phyloP scores from a whole-genome alignment of 345 rosid genomes.

The Lumnitzera littorea region DNA sequence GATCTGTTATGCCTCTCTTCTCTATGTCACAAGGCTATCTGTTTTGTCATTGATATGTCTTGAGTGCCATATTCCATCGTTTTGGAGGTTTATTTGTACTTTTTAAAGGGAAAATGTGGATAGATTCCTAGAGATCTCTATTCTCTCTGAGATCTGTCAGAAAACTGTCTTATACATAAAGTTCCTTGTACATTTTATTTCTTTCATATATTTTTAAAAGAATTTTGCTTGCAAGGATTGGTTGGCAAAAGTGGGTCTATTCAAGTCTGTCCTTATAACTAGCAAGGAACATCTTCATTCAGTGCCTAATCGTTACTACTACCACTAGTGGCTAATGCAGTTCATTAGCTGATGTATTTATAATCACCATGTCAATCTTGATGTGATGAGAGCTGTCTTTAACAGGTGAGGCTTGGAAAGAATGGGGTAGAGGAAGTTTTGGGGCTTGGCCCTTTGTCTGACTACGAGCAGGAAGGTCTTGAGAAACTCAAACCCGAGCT shows the following conservation, averaged over 20 bases:
- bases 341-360: background rate
- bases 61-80: too few relatives aligned
- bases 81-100: too few relatives aligned
- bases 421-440: conserved; percentile 48
- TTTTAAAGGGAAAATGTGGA: too few relatives aligned
- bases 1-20: too few relatives aligned
- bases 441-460: conserved; percentile 33
- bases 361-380: too few relatives aligned
- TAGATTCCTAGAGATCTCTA: background rate
- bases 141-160: too few relatives aligned
- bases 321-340: background rate
- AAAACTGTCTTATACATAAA: too few relatives aligned
- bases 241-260: background rate
- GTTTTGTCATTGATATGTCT: too few relatives aligned
- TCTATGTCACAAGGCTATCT: too few relatives aligned
- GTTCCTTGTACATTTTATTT: too few relatives aligned
- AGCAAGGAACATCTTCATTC: background rate
- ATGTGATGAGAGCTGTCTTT: background rate
- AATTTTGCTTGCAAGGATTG: too few relatives aligned
- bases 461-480: conserved; percentile 34
- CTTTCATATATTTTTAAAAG: too few relatives aligned
- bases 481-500: conserved; percentile 39
- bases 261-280: background rate
- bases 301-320: background rate
- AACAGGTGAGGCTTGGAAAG: conserved; percentile 80